These are phyloP conservation scores for Cercospora canescens DNA, from an alignment of 2,329 filamentous ascomycete genomes.

Conservation along the genomic window DNA sequence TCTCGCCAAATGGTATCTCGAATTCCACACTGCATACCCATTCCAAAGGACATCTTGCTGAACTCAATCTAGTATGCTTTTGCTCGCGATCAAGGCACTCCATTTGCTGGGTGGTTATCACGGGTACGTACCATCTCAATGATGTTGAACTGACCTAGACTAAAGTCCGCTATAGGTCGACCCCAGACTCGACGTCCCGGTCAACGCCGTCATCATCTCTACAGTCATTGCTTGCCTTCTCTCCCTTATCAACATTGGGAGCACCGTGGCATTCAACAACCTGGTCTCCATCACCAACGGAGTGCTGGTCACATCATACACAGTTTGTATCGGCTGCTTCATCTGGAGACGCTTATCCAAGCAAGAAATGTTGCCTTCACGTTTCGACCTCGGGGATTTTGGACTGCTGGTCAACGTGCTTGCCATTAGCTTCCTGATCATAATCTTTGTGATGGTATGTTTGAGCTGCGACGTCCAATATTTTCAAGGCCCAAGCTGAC, in stretches of 20 bases:
- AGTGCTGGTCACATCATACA: constrained; percentile 33
- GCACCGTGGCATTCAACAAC: constrained; percentile 43
- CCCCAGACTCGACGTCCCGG: constrained; percentile 19
- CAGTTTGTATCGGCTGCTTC: constrained; percentile 26
- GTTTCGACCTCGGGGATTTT: constrained; percentile 26
- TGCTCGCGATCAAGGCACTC: constrained; percentile 1
- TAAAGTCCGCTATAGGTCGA: background rate
- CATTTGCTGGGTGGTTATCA: background rate
- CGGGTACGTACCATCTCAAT: background rate
- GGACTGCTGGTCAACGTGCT: constrained; percentile 21
- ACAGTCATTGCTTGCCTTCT: constrained; percentile 22
- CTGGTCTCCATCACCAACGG: constrained; percentile 37
- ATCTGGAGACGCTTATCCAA: constrained; percentile 22
- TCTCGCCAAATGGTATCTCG: constrained; percentile 22
- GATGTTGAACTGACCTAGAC: background rate
- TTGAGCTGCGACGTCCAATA: background rate
- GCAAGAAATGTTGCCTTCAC: constrained; percentile 21
- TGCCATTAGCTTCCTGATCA: constrained; percentile 19
- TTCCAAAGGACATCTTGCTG: background rate
- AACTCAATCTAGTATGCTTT: background rate
- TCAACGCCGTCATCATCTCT: constrained; percentile 26
- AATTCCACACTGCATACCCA: too few relatives aligned
- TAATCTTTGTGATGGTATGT: constrained; percentile 7
- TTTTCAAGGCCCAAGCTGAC: background rate
- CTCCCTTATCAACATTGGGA: constrained; percentile 33